Evolutionary conservation across 441 rosid species (phyloP).

Genomic region (Sinapis alba): DNA sequence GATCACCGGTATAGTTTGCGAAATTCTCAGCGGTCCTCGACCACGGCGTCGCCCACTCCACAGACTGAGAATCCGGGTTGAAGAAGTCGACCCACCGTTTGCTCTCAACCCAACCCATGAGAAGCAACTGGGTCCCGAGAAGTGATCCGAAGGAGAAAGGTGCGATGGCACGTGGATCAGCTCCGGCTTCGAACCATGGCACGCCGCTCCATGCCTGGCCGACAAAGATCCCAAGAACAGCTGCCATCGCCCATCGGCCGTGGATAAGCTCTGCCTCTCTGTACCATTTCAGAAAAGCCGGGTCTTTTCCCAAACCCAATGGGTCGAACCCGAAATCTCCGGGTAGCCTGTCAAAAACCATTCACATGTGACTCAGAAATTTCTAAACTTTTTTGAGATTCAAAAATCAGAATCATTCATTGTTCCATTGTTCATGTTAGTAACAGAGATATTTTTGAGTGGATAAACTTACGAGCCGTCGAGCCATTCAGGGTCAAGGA

Average conservation of each 20-base stretch:
- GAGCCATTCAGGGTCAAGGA: slow-evolving; percentile 93
- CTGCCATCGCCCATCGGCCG: slow-evolving; percentile 97
- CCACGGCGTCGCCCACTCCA: slow-evolving; percentile 98
- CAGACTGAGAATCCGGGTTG: slow-evolving; percentile 87
- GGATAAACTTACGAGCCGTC: slow-evolving; percentile 87
- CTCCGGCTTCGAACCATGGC: slow-evolving; percentile 98
- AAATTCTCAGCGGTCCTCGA: slow-evolving; percentile 86
- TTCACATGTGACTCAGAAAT: background rate
- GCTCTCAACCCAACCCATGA: slow-evolving; percentile 99
- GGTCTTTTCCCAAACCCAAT: slow-evolving; percentile 88
- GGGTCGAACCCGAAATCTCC: slow-evolving; percentile 98
- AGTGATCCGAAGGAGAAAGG: slow-evolving; percentile 91
- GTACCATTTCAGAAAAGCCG: slow-evolving; percentile 93
- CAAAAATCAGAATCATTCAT: no score
- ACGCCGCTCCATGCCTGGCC: slow-evolving; percentile 97
- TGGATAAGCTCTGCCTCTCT: slow-evolving; percentile 97
- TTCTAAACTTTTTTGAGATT: no score
- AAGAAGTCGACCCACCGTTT: slow-evolving; percentile 96
- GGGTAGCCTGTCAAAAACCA: slow-evolving; percentile 63
- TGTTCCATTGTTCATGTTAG: no score
- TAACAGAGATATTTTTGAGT: background rate
- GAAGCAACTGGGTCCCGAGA: slow-evolving; percentile 79
- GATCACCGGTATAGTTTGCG: slow-evolving; percentile 82
- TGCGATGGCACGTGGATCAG: slow-evolving; percentile 79
- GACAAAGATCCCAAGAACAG: slow-evolving; percentile 85